Evolutionary conservation across 2,329 filamentous ascomycete genomes (phyloP).

Genomic region (Xylariomycetidae sp.): DNA sequence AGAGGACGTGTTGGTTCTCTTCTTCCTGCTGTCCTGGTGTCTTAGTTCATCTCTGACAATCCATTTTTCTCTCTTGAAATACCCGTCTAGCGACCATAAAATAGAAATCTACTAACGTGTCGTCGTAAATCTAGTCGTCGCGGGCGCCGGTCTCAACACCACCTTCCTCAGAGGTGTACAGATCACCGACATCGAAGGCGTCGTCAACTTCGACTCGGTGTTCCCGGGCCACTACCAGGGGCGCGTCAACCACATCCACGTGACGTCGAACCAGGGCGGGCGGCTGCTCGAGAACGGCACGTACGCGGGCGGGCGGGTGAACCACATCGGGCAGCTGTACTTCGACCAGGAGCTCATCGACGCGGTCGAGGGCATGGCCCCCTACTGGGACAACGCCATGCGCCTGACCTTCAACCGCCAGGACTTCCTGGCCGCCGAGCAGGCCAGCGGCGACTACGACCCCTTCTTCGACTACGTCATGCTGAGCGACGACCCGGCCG

Average conservation of each 20-base stretch:
- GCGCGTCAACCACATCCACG: slow-evolving; percentile 34
- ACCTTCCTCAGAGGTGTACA: slow-evolving; percentile 42
- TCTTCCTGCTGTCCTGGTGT: too few species aligned
- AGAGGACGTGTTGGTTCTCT: too few species aligned
- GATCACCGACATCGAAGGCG: slow-evolving; percentile 34
- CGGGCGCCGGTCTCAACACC: slow-evolving; percentile 30
- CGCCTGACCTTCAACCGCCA: slow-evolving; percentile 42
- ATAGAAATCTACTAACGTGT: too few species aligned
- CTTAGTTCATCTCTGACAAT: too few species aligned
- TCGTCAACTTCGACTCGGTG: slow-evolving; percentile 35
- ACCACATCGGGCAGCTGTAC: slow-evolving; percentile 58
- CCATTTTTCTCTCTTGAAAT: too few species aligned
- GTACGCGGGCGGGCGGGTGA: slow-evolving; percentile 40
- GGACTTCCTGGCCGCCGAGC: slow-evolving; percentile 42
- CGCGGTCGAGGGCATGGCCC: slow-evolving; percentile 41
- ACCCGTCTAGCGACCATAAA: too few species aligned
- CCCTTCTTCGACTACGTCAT: slow-evolving; percentile 53
- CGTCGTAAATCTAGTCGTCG: too few species aligned
- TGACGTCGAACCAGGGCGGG: slow-evolving; percentile 22
- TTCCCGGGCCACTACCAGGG: slow-evolving; percentile 43
- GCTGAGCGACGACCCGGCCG: slow-evolving; percentile 44
- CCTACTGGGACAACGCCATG: slow-evolving; percentile 40
- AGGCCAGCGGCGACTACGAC: slow-evolving; percentile 24
- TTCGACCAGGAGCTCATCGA: slow-evolving; percentile 52
- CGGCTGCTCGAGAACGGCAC: slow-evolving; percentile 44